These are phyloP conservation scores for Vitis rotundifolia DNA, from an alignment of 164 flowering plant genomes.

Conservation along the genomic window DNA sequence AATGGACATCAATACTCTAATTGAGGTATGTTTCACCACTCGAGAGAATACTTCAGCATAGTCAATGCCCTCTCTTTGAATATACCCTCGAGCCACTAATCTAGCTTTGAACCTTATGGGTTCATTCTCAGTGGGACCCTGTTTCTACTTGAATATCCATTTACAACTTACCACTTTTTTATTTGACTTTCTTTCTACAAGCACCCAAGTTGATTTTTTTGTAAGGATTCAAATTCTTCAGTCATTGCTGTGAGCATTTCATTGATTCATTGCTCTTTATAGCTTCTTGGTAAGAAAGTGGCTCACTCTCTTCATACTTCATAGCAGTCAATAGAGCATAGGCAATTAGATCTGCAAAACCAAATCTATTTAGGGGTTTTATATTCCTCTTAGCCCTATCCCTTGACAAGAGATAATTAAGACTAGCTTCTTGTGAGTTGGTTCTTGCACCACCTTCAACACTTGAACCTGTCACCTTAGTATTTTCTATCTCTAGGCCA, in stretches of 20 bases:
- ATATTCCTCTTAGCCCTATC: background rate
- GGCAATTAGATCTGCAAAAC: slow-evolving; percentile 1
- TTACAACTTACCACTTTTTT: slow-evolving; percentile 12
- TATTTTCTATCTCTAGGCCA: too few relatives aligned
- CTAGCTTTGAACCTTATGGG: too few relatives aligned
- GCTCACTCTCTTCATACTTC: slow-evolving; percentile 1
- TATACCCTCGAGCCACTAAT: too few relatives aligned
- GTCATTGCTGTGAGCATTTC: too few relatives aligned
- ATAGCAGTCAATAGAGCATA: slow-evolving; percentile 7
- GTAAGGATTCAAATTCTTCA: slow-evolving; percentile 19
- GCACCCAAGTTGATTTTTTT: slow-evolving; percentile 18
- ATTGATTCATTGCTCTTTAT: background rate
- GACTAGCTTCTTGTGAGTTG: too few relatives aligned
- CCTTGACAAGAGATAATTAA: background rate
- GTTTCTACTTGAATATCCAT: background rate
- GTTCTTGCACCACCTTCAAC: too few relatives aligned
- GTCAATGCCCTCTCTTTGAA: too few relatives aligned
- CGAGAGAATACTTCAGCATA: too few relatives aligned
- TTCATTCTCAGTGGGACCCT: too few relatives aligned
- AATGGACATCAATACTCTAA: too few relatives aligned
- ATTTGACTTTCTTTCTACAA: background rate
- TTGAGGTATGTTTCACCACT: too few relatives aligned
- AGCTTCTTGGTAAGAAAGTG: slow-evolving; percentile 10
- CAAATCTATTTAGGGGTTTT: background rate
- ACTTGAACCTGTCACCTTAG: too few relatives aligned